Conservation (phyloP, 805 yeast species). For the Cyberlindnera bimundalis region DNA sequence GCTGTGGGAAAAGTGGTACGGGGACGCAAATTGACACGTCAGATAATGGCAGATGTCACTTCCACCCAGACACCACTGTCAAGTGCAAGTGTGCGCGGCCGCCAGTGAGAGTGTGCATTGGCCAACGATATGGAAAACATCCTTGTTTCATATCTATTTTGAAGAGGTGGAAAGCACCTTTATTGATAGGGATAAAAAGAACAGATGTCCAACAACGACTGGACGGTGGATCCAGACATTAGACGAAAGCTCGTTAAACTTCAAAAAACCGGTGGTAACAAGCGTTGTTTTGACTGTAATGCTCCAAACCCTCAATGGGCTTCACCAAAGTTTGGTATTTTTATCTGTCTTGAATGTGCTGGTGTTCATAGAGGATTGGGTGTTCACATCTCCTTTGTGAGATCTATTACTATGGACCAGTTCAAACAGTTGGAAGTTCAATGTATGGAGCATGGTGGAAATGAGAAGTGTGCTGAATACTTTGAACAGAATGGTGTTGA, state of each 20-base stretch:
- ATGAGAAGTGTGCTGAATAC: constrained; percentile 66
- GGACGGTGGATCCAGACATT: constrained; percentile 93
- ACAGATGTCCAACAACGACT: constrained; percentile 31
- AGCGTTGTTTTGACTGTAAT: constrained; percentile 87
- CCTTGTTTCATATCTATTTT: too few species aligned
- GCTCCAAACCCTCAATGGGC: constrained; percentile 99
- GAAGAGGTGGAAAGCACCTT: too few species aligned
- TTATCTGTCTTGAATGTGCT: constrained; percentile 96
- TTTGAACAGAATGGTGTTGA: constrained; percentile 72
- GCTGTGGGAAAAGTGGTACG: neutral
- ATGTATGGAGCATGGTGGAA: constrained; percentile 94
- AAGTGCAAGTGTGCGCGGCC: too few species aligned
- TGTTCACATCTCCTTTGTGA: constrained; percentile 93
- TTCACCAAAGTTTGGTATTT: constrained; percentile 95
- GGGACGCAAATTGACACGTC: too few species aligned
- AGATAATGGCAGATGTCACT: too few species aligned
- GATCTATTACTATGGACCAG: constrained; percentile 98
- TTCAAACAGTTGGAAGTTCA: constrained; percentile 89
- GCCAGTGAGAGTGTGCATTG: too few species aligned
- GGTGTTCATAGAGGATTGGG: constrained; percentile 95
- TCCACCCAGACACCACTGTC: constrained; percentile 5
- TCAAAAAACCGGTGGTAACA: constrained; percentile 80
- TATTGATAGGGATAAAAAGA: too few species aligned
- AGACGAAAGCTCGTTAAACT: constrained; percentile 73
- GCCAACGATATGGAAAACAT: neutral